phyloP scores from a whole-genome alignment of 2,329 filamentous ascomycete genomes.

The Fusarium sp. region DNA sequence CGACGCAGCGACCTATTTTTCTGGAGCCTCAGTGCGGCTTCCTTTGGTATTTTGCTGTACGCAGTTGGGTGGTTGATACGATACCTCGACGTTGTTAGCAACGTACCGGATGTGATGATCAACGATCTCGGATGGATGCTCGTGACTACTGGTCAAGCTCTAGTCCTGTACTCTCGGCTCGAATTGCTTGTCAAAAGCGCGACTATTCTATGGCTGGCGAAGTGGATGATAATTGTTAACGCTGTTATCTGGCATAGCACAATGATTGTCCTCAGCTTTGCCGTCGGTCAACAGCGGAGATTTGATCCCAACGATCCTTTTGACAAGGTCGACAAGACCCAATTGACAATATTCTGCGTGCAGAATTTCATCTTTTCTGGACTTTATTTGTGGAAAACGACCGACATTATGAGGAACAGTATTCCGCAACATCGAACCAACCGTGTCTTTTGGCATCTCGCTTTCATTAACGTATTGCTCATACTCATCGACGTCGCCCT shows the following conservation, averaged over 20 bases:
- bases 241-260: conserved; percentile 31
- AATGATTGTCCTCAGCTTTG: conserved; percentile 30
- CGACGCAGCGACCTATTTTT: conserved; percentile 30
- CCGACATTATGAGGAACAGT: conserved; percentile 24
- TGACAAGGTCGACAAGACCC: conserved; percentile 22
- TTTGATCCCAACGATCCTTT: conserved; percentile 12
- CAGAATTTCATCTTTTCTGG: conserved; percentile 36
- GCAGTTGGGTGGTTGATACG: conserved; percentile 26
- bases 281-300: conserved; percentile 12
- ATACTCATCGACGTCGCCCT: conserved; percentile 58
- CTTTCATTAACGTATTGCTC: conserved; percentile 57
- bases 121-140: conserved; percentile 37
- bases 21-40: conserved; percentile 33
- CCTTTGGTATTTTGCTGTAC: conserved; percentile 30
- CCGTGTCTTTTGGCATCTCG: conserved; percentile 36
- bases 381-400: conserved; percentile 36
- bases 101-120: conserved; percentile 20
- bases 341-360: conserved; percentile 30
- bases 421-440: conserved; percentile 18
- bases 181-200: conserved; percentile 23
- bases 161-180: conserved; percentile 39
- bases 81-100: conserved; percentile 28
- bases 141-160: conserved; percentile 34
- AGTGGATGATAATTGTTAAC: conserved; percentile 36
- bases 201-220: conserved; percentile 5